A percentile compares a stretch with the other conserved stretches of the same genome.
phyloP scores from a whole-genome alignment of 176 grass and related monocot genomes.

The Avena eriantha region DNA sequence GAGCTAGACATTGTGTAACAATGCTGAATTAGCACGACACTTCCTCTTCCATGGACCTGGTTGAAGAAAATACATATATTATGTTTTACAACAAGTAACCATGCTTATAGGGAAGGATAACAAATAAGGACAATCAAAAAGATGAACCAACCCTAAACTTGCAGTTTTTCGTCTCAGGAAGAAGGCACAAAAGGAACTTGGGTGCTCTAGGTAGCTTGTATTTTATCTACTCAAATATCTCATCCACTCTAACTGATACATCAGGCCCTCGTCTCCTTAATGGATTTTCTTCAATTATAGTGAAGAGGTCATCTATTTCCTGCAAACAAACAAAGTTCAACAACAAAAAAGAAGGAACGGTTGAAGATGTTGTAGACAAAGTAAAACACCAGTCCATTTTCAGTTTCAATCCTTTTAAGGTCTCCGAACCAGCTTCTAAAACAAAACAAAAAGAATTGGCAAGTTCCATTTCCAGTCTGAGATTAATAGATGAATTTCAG shows the following conservation, averaged over 20 bases:
- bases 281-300: conserved; percentile 67
- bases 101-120: background rate
- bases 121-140: conserved; percentile 5
- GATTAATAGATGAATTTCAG: background rate
- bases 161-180: conserved; percentile 84
- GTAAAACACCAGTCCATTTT: conserved; percentile 70
- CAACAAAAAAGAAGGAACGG: background rate
- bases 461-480: conserved; percentile 46
- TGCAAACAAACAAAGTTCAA: conserved; percentile 13
- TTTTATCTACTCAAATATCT: conserved; percentile 72
- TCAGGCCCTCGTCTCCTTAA: conserved; percentile 46
- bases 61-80: conserved; percentile 29
- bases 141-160: conserved; percentile 78
- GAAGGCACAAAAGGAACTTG: conserved; percentile 75
- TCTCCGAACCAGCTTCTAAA: conserved; percentile 53
- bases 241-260: conserved; percentile 62
- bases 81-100: background rate
- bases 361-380: conserved; percentile 18
- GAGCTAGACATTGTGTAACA: conserved; percentile 84
- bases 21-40: conserved; percentile 87
- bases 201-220: conserved; percentile 66
- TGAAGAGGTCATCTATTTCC: conserved; percentile 55
- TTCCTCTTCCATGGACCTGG: conserved; percentile 92
- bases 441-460: background rate
- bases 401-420: conserved; percentile 55